These are phyloP conservation scores for Gyrodon lividus DNA, from an alignment of 768 basidiomycete species.

Conservation along the genomic window DNA sequence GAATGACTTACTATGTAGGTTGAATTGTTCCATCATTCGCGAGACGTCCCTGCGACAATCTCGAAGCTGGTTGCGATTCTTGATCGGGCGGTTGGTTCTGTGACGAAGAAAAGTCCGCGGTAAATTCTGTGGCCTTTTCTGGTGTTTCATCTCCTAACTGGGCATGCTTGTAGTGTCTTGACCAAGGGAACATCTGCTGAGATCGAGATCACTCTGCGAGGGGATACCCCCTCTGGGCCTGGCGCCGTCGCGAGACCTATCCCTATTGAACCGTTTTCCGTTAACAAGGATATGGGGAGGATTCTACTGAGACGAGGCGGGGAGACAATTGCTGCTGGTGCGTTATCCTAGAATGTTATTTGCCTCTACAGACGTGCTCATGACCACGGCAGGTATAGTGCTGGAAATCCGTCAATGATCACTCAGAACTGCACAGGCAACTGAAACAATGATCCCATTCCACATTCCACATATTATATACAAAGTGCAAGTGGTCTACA, in stretches of 20 bases:
- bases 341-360: slow-evolving; percentile 6
- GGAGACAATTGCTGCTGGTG: slow-evolving; percentile 93
- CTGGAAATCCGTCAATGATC: slow-evolving; percentile 38
- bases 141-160: slow-evolving; percentile 1
- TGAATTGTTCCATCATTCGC: slow-evolving; percentile 93
- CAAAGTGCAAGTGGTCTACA: slow-evolving; percentile 15
- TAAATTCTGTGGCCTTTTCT: slow-evolving; percentile 32
- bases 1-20: slow-evolving; percentile 45
- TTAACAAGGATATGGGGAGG: slow-evolving; percentile 96
- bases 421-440: not conserved
- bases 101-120: slow-evolving; percentile 81
- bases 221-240: slow-evolving; percentile 48
- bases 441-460: slow-evolving; percentile 1
- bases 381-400: slow-evolving; percentile 40
- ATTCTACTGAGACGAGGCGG: slow-evolving; percentile 84
- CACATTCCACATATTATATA: slow-evolving; percentile 4
- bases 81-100: slow-evolving; percentile 74
- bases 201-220: slow-evolving; percentile 76
- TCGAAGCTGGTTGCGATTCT: slow-evolving; percentile 75
- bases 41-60: slow-evolving; percentile 87
- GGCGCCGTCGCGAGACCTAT: slow-evolving; percentile 53
- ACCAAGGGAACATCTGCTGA: slow-evolving; percentile 84
- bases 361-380: slow-evolving; percentile 1
- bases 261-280: slow-evolving; percentile 81
- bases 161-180: slow-evolving; percentile 57